Percentiles rank a stretch among this genome's conserved stretches.
These are phyloP conservation scores for Penicillium nordicum DNA, from an alignment of 2,329 filamentous ascomycete genomes.

Conservation along the genomic window DNA sequence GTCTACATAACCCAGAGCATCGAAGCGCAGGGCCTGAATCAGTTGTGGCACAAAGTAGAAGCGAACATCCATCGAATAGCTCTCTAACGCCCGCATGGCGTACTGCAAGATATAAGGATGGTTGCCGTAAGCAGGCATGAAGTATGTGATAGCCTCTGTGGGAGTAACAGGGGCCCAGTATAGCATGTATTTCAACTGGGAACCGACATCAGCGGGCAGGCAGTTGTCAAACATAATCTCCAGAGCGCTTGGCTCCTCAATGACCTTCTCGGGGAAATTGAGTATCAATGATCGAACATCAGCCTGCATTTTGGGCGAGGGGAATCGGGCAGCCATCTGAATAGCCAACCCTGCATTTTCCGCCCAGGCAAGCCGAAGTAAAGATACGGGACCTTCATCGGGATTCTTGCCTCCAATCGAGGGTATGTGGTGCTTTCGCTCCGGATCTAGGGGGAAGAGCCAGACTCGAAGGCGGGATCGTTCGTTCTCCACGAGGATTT, in stretches of 20 bases:
- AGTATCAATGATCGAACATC: constrained; percentile 79
- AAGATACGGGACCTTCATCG: constrained; percentile 55
- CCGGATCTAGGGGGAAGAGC: constrained; percentile 74
- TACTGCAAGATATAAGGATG: constrained; percentile 95
- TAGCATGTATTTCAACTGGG: constrained; percentile 87
- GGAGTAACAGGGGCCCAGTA: constrained; percentile 94
- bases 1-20: constrained; percentile 89
- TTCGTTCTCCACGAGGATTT: constrained; percentile 78
- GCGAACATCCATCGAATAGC: constrained; percentile 90
- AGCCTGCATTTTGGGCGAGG: constrained; percentile 65
- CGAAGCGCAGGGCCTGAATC: constrained; percentile 90
- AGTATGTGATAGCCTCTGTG: constrained; percentile 87
- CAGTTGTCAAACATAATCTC: constrained; percentile 74
- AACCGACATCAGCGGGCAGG: constrained; percentile 73
- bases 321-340: constrained; percentile 75
- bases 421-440: constrained; percentile 52
- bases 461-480: constrained; percentile 80
- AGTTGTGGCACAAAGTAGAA: constrained; percentile 99
- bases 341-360: constrained; percentile 85
- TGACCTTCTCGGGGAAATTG: constrained; percentile 77
- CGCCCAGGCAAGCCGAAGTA: constrained; percentile 80
- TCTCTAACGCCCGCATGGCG: constrained; percentile 90
- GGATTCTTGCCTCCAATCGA: constrained; percentile 43
- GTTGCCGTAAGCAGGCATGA: constrained; percentile 84
- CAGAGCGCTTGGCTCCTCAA: constrained; percentile 77